Evolutionary conservation across 2,329 filamentous ascomycete species (phyloP).

Genomic region (Penicillium sp.): DNA sequence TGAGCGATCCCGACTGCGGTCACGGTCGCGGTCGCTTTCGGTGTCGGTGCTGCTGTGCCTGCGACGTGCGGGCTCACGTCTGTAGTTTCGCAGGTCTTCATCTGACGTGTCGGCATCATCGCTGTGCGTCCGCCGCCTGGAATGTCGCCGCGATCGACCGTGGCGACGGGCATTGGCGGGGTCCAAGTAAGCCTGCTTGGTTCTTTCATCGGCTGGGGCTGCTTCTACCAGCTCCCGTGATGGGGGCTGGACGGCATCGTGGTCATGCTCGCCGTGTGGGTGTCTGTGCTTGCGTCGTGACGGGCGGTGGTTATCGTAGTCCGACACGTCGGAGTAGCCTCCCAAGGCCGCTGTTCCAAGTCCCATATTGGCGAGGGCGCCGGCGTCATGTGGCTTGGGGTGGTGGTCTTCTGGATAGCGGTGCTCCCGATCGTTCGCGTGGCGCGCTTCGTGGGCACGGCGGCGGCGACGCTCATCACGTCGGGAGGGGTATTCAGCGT

Average conservation of each 20-base stretch:
- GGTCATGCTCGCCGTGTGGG: conserved; percentile 21
- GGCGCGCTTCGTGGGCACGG: conserved; percentile 31
- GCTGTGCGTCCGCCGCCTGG: conserved; percentile 24
- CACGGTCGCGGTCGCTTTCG: conserved; percentile 23
- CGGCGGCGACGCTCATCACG: conserved; percentile 47
- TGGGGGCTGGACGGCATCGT: conserved; percentile 14
- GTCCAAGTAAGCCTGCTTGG: conserved; percentile 16
- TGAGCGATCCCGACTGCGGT: conserved; percentile 11
- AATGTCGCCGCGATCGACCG: conserved; percentile 28
- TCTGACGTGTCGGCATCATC: conserved; percentile 36
- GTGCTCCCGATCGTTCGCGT: conserved; percentile 21
- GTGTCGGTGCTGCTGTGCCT: conserved; percentile 30
- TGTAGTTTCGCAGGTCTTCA: conserved; percentile 34
- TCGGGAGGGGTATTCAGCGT: conserved; percentile 44
- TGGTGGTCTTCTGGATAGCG: conserved; percentile 24
- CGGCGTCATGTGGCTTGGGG: conserved; percentile 18
- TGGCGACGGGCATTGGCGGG: conserved; percentile 14
- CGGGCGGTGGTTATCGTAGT: conserved; percentile 27
- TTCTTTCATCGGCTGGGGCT: conserved; percentile 6
- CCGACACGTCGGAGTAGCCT: conserved; percentile 36
- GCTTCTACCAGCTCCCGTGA: conserved; percentile 20
- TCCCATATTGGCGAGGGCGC: conserved; percentile 25
- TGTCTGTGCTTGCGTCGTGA: conserved; percentile 25
- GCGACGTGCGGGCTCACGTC: conserved; percentile 29
- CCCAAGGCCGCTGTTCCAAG: conserved; percentile 40